Conservation (phyloP, 129 eudicot species). For the Pittosporum tobira region DNA sequence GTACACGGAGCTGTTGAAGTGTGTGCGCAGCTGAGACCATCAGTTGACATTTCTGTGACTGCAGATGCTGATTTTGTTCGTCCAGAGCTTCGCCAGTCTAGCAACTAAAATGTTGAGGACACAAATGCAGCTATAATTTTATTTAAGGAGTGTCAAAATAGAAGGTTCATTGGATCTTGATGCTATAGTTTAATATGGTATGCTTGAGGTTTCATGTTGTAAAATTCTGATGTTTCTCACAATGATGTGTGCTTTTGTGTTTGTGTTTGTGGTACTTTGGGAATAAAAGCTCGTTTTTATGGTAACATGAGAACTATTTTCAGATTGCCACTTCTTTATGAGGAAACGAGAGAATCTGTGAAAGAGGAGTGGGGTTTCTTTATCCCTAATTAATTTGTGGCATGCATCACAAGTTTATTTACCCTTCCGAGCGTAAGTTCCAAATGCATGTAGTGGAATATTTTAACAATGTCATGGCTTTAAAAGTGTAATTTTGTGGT, state of each 20-base stretch:
- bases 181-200: background rate
- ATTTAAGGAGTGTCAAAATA: background rate
- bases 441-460: too few relatives aligned
- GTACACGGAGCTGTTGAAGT: conserved; percentile 89
- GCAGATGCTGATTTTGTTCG: conserved; percentile 95
- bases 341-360: too few relatives aligned
- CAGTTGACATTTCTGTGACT: conserved; percentile 88
- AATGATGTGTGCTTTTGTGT: background rate
- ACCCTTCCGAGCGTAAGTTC: too few relatives aligned
- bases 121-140: background rate
- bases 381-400: too few relatives aligned
- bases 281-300: too few relatives aligned
- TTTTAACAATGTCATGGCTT: too few relatives aligned
- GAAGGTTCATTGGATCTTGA: background rate
- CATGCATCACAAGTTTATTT: too few relatives aligned
- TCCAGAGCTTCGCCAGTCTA: conserved; percentile 73
- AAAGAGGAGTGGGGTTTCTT: too few relatives aligned
- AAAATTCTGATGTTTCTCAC: background rate
- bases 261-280: background rate
- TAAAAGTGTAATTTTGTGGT: too few relatives aligned
- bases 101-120: conserved; percentile 20
- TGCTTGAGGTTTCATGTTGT: background rate
- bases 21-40: conserved; percentile 93
- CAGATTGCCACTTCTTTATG: too few relatives aligned
- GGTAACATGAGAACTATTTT: too few relatives aligned